Conservation (phyloP, 2,329 filamentous ascomycete genomes). For the Cryphonectria nitschkei region DNA sequence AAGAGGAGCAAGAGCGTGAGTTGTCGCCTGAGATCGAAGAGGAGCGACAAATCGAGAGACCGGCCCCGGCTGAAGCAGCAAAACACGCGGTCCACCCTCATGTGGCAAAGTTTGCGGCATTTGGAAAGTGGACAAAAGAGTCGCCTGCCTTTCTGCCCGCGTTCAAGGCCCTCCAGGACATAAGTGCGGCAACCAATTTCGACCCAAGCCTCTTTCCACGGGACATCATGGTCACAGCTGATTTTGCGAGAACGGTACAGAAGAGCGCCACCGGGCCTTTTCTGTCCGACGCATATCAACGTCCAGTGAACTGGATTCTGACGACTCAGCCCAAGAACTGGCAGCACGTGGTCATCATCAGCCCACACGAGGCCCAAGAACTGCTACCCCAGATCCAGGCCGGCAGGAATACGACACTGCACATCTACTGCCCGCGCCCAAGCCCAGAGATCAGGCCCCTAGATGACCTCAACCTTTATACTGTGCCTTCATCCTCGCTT, state of each 20-base stretch:
- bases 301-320: conserved; percentile 59
- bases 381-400: conserved; percentile 47
- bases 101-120: conserved; percentile 45
- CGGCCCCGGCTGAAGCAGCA: conserved; percentile 43
- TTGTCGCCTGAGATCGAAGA: conserved; percentile 66
- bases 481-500: conserved; percentile 35
- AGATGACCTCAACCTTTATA: conserved; percentile 51
- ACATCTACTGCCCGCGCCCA: conserved; percentile 55
- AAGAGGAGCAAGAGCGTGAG: conserved; percentile 73
- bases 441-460: conserved; percentile 44
- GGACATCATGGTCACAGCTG: conserved; percentile 50
- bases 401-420: conserved; percentile 45
- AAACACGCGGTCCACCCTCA: conserved; percentile 48
- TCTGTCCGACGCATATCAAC: conserved; percentile 50
- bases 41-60: conserved; percentile 59
- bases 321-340: conserved; percentile 33
- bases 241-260: conserved; percentile 54
- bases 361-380: conserved; percentile 61
- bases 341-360: conserved; percentile 56
- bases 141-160: conserved; percentile 47
- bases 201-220: conserved; percentile 34
- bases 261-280: conserved; percentile 14
- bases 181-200: conserved; percentile 44
- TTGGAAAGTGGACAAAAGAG: conserved; percentile 37
- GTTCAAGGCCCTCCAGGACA: conserved; percentile 47